Evolutionary conservation across 225 moss, liverwort and hornwort genomes (phyloP), one percentile per base, ranked within the genome.

Genomic region (Marchantia polymorpha): DNA sequence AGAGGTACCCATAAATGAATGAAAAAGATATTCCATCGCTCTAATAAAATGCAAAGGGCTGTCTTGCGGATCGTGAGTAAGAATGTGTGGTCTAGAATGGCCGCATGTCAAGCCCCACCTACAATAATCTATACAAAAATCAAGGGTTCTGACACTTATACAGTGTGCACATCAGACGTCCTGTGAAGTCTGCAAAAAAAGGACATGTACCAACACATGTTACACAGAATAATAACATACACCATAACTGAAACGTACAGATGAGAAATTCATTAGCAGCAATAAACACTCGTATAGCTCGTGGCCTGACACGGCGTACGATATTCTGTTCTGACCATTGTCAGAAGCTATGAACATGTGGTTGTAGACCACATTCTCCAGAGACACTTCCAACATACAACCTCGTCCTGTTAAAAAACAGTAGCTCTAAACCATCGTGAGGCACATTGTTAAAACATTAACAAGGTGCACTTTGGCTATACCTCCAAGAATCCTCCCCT

Each of bases 91-190:
- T 50, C 69, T 67, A 47, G 77, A 85, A 60, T 68, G 75, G 73
- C 78, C 82, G 65, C 58, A 69, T 49, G 63, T 83, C 31, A 69
- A 66, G 79, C 66, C 66, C 82, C 76, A 80, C 55, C 85, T 82
- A 86, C 85, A 86, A 86, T 82, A 82, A 86, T 86, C 82, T 82
- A 86, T 83, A 86, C 82, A 85, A 82, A 82, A 86, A 49, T 80
- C 70, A 69, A 78, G 48, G 74, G 60, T 77, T 30, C 50, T 73
- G 68, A 73, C 20, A 69, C 78, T 69, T 71, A 71, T 50, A 79
- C 64, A 64, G 75, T 66, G 58, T 50, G 75, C 59, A 80, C 52
- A 76, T 70, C 30, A 53, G 27, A 80, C 60, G 68, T 60, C 12
- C 70, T 75, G n/a, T 30, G 23, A 50, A 72, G 72, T 82, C 85